A percentile compares a stretch with the other conserved stretches of the same genome.
phyloP scores from a whole-genome alignment of 208 protist genomes.

The Crithidia brevicula region DNA sequence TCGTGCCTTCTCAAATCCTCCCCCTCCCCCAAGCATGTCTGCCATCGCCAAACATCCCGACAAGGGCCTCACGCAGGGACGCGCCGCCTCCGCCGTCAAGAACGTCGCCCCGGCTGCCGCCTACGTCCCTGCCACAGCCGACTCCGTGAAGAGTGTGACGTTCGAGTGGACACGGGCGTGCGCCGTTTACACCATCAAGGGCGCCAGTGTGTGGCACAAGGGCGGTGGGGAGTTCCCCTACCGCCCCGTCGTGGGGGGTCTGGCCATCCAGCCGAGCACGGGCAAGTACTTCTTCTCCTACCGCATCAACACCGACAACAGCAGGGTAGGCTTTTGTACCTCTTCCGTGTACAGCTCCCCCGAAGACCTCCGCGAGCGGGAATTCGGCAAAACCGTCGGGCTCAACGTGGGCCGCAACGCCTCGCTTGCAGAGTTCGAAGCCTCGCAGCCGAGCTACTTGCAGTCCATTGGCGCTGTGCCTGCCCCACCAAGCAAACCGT shows the following conservation, averaged over 20 bases:
- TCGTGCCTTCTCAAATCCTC: no score
- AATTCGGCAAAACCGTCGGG: conserved; percentile 34
- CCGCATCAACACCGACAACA: conserved; percentile 73
- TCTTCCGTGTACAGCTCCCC: conserved; percentile 45
- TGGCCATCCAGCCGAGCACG: conserved; percentile 59
- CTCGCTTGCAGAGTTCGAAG: conserved; percentile 20
- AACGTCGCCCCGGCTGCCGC: conserved; percentile 15
- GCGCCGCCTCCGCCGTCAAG: background rate
- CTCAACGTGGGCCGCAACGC: background rate
- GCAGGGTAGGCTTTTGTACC: conserved; percentile 75
- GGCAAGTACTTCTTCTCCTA: conserved; percentile 88
- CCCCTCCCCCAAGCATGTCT: background rate
- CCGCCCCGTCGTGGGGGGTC: conserved; percentile 63
- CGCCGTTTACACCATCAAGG: conserved; percentile 51
- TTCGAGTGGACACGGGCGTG: conserved; percentile 75
- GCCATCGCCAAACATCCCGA: background rate
- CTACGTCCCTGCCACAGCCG: conserved; percentile 36
- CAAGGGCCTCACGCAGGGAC: background rate
- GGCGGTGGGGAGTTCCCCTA: conserved; percentile 62
- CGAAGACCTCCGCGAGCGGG: conserved; percentile 36
- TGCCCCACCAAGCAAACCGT: conserved; percentile 16
- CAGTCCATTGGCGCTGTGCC: conserved; percentile 43
- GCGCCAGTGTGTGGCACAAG: conserved; percentile 50
- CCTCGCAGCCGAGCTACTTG: conserved; percentile 36
- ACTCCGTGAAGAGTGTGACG: conserved; percentile 44